These are phyloP conservation scores for Mortierella sp. DNA, from an alignment of 371 early-diverging fungal species.

Conservation along the genomic window DNA sequence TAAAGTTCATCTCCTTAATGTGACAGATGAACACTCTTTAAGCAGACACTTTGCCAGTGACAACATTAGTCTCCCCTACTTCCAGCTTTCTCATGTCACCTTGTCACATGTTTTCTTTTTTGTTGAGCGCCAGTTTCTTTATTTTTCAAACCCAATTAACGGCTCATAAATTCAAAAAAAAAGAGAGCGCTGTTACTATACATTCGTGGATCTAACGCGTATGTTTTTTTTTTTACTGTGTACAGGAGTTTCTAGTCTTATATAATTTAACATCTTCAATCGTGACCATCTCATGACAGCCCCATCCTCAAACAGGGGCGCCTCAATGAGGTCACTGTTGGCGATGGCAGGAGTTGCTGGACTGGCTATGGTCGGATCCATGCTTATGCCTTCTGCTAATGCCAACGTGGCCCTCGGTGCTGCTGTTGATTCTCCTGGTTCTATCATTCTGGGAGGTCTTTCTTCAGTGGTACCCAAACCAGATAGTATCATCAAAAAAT, in stretches of 20 bases:
- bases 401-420: constrained; percentile 35
- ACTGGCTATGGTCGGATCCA: constrained; percentile 36
- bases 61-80: no score
- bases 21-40: no score
- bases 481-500: constrained; percentile 35
- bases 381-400: constrained; percentile 36
- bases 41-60: no score
- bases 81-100: no score
- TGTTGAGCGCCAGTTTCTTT: no score
- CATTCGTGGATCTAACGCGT: not conserved
- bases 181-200: not conserved
- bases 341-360: constrained; percentile 40
- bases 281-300: constrained; percentile 20
- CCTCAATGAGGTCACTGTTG: constrained; percentile 39
- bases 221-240: not conserved
- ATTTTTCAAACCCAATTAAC: no score
- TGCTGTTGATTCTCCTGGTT: constrained; percentile 26
- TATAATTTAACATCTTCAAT: constrained; percentile 7
- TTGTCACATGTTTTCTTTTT: no score
- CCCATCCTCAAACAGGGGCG: constrained; percentile 14
- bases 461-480: constrained; percentile 41
- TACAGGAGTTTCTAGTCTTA: constrained; percentile 1
- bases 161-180: no score
- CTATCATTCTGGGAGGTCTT: constrained; percentile 40
- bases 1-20: no score